A percentile compares a stretch with the other conserved stretches of the same genome.
phyloP scores from a whole-genome alignment of 257 asterid genomes.

The Solanum chilense region DNA sequence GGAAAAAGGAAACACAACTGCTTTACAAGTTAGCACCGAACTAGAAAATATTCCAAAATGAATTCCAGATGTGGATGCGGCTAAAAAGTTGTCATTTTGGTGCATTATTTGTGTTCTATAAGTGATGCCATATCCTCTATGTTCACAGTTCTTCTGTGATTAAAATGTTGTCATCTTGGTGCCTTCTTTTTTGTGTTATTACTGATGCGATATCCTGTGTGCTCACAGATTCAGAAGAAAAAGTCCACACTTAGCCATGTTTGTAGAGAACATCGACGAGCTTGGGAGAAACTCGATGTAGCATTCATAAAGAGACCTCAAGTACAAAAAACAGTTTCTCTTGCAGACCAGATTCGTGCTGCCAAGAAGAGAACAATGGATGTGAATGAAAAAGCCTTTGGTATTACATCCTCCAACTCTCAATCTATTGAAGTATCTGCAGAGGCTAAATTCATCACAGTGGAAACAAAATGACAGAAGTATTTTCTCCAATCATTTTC shows the following conservation, averaged over 20 bases:
- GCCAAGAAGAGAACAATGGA: constrained; percentile 54
- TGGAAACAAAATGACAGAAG: not conserved
- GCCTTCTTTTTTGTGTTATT: not conserved
- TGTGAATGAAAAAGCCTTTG: constrained; percentile 15
- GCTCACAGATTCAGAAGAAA: constrained; percentile 56
- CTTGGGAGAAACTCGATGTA: constrained; percentile 64
- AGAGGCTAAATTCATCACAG: not conserved
- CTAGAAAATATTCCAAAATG: not conserved
- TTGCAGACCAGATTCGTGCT: constrained; percentile 70
- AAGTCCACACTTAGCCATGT: constrained; percentile 34
- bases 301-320: constrained; percentile 22
- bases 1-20: not conserved
- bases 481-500: not conserved
- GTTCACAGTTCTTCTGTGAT: not conserved
- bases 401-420: not conserved
- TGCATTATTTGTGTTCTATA: not conserved
- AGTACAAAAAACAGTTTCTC: constrained; percentile 30
- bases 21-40: not conserved
- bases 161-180: not conserved
- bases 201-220: not conserved
- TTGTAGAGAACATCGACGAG: constrained; percentile 26
- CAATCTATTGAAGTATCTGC: not conserved
- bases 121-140: not conserved
- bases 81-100: not conserved
- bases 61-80: not conserved